Base-by-base conservation (phyloP, 805 yeast species). In the Phaffomyces thermotolerans region DNA sequence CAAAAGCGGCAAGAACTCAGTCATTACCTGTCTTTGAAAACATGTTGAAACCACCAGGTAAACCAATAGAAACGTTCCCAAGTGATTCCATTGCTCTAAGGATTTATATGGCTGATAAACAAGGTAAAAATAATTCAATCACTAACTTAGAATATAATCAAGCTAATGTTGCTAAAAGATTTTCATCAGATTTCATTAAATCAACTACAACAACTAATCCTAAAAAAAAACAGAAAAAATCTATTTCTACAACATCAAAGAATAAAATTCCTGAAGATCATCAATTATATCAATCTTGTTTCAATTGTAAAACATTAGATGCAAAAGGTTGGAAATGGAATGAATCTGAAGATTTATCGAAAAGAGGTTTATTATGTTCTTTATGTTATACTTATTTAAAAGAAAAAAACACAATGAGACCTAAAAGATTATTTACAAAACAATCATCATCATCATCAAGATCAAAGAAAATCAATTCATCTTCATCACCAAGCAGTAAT, bases 1-100 rank as follows among this genome's bases (percentile, higher is more conserved):
- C 72, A 42, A 69, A 64, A 51, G 75, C 75, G 6, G 62, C 53
- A 27, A 61, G 74, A 53, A 69, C 75, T 1, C 71, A 67, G 49
- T 70, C 75, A 2, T 51, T 70, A 34, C 75, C 75, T 17, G 51
- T 47, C 3, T 57, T 58, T 41, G 57, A 57, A 8, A 44, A 46
- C 20, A 44, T 45, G 49, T 37, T 50, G 39, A 42, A 45, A 38
- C 39, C 42, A 40, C 40, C 46, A 23, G 37, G 52, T 45, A 46
- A 43, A 31, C 50, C 52, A 24, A 44, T 52, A 25, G 54, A 52
- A 8, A 48, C 56, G 15, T 48, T 52, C 27, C 60, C 60, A 15
- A 51, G 48, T 14, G 52, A 53, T n/a, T 54, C 60, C 8, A 58
- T 57, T 41, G 59, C 62, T 12, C 48, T 52, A 38, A 52, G 56